Percentiles rank a stretch among this genome's conserved stretches.
phyloP scores from a whole-genome alignment of 768 basidiomycete genomes.

The button mushroom (Agaricus bisporus) region DNA sequence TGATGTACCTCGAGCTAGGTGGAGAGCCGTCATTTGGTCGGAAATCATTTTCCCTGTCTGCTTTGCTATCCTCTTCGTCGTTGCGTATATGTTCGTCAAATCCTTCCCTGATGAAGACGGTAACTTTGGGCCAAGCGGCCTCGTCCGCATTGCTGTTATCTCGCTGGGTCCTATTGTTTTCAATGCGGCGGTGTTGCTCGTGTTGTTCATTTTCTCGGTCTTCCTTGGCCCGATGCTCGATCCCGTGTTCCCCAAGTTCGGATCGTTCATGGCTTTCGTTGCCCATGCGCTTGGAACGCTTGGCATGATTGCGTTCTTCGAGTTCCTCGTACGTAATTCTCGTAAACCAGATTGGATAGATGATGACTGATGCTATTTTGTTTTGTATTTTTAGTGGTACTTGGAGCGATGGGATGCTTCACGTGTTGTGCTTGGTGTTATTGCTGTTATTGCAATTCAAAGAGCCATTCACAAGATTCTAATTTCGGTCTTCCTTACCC shows the following conservation, averaged over 20 bases:
- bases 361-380: conserved; percentile 12
- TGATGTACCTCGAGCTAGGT: conserved; percentile 89
- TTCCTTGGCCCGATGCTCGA: conserved; percentile 92
- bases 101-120: conserved; percentile 67
- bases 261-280: conserved; percentile 85
- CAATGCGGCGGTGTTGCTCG: conserved; percentile 84
- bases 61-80: conserved; percentile 80
- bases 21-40: conserved; percentile 85
- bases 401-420: conserved; percentile 88
- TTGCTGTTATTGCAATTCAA: conserved; percentile 88
- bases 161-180: conserved; percentile 93
- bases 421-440: conserved; percentile 90
- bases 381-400: conserved; percentile 66
- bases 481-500: conserved; percentile 89
- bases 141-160: conserved; percentile 91
- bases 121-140: conserved; percentile 66
- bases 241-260: conserved; percentile 81
- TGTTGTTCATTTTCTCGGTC: conserved; percentile 85
- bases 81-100: conserved; percentile 91
- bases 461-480: conserved; percentile 90
- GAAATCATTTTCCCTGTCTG: conserved; percentile 83
- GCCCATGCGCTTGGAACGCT: conserved; percentile 79
- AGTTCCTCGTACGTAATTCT: conserved; percentile 74
- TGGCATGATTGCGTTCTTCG: conserved; percentile 92
- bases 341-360: not conserved